Conservation (phyloP, 441 rosid genomes). For the Mallotus japonicus region DNA sequence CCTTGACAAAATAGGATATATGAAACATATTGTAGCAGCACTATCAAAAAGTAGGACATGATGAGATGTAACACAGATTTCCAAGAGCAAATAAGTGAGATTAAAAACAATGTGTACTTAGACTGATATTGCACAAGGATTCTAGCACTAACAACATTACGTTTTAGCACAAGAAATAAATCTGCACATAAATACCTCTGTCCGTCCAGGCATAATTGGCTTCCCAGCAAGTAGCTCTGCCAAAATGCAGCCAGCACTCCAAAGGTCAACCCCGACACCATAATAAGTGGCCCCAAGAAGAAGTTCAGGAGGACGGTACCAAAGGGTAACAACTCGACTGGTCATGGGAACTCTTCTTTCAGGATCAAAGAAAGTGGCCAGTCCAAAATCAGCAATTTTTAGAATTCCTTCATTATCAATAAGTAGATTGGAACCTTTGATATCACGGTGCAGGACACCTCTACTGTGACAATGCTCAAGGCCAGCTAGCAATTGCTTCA, state of each 20-base stretch:
- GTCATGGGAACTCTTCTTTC: constrained; percentile 67
- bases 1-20: not conserved
- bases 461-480: constrained; percentile 82
- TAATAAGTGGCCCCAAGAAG: constrained; percentile 86
- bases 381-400: constrained; percentile 90
- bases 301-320: constrained; percentile 95
- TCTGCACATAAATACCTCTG: constrained; percentile 52
- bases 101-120: not conserved
- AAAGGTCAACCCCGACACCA: constrained; percentile 73
- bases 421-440: constrained; percentile 87
- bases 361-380: constrained; percentile 74
- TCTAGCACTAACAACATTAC: constrained; percentile 1
- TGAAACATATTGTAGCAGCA: constrained; percentile 2
- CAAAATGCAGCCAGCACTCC: constrained; percentile 98
- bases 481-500: constrained; percentile 81
- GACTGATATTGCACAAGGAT: constrained; percentile 9
- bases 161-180: constrained; percentile 16
- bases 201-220: constrained; percentile 89
- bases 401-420: constrained; percentile 70
- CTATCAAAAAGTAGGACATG: not conserved
- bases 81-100: not conserved
- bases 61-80: constrained; percentile 14
- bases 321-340: constrained; percentile 88
- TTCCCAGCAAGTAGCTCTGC: constrained; percentile 88
- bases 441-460: constrained; percentile 89